Conservation (phyloP, 176 grass and related monocot genomes). For the Carex cristatella region DNA sequence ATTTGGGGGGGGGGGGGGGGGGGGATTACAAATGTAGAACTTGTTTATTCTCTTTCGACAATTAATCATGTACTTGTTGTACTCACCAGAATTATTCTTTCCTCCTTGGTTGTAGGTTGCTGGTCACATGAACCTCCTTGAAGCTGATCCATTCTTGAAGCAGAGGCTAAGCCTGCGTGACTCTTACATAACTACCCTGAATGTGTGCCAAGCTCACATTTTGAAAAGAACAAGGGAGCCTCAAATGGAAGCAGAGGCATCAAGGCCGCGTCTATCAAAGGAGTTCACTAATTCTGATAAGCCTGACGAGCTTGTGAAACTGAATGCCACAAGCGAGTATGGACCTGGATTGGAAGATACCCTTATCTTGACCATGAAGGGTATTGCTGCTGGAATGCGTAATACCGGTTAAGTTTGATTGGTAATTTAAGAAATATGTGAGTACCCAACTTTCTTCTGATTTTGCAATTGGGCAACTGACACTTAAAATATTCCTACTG, state of each 20-base stretch:
- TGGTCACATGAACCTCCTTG: conserved; percentile 47
- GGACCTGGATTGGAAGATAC: conserved; percentile 74
- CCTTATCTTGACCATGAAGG: conserved; percentile 82
- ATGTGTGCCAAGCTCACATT: conserved; percentile 64
- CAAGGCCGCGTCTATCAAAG: conserved; percentile 31
- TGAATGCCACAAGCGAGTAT: conserved; percentile 58
- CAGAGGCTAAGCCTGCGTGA: conserved; percentile 61
- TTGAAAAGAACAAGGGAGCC: conserved; percentile 54
- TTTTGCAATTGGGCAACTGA: conserved; percentile 9
- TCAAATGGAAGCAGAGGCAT: conserved; percentile 21
- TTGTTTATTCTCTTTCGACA: neutral
- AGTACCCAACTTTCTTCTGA: neutral
- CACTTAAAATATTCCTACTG: neutral
- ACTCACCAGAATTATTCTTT: neutral
- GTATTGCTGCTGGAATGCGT: conserved; percentile 61
- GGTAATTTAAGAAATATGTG: neutral
- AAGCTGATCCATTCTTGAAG: conserved; percentile 51
- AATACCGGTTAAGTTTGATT: conserved; percentile 52
- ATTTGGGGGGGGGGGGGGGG: too few species aligned
- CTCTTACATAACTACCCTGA: conserved; percentile 66
- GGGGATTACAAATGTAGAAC: neutral
- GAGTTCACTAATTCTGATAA: conserved; percentile 29
- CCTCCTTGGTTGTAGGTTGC: conserved; percentile 38
- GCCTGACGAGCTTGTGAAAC: conserved; percentile 43
- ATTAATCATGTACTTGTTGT: neutral